phyloP scores from a whole-genome alignment of 148 eudicot species.

The Chenopodium quinoa region DNA sequence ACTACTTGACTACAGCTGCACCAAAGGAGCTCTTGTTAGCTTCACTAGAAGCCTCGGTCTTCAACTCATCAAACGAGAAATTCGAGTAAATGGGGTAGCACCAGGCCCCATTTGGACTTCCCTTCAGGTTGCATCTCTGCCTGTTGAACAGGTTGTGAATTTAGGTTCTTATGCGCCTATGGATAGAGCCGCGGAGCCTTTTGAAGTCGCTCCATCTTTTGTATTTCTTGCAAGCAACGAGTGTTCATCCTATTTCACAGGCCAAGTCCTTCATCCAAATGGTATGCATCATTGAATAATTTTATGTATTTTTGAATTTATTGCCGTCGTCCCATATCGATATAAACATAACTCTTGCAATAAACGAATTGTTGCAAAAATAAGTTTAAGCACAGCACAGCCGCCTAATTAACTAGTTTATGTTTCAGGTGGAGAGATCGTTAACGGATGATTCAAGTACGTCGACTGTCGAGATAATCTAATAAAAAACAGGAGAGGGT shows the following conservation, averaged over 20 bases:
- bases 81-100: conserved; percentile 62
- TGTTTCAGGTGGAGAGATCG: conserved; percentile 7
- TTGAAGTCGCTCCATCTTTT: conserved; percentile 48
- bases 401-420: not conserved
- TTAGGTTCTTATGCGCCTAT: conserved; percentile 35
- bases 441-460: conserved; percentile 7
- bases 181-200: conserved; percentile 47
- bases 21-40: conserved; percentile 37
- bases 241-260: conserved; percentile 55
- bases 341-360: not conserved
- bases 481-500: not conserved
- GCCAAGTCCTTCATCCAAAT: conserved; percentile 57
- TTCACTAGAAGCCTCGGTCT: conserved; percentile 37
- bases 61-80: conserved; percentile 34
- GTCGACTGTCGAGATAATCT: not conserved
- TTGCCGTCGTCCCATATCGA: not conserved
- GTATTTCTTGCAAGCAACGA: conserved; percentile 50
- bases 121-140: conserved; percentile 26
- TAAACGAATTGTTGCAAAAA: not conserved
- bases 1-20: conserved; percentile 43
- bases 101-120: conserved; percentile 66
- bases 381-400: not conserved
- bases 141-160: conserved; percentile 19
- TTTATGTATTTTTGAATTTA: too few relatives aligned
- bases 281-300: conserved; percentile 24